Evolutionary conservation across 495 filamentous ascomycete species (phyloP), one percentile per base, ranked within the genome.

Genomic region (Lasiosphaeriaceae sp.): DNA sequence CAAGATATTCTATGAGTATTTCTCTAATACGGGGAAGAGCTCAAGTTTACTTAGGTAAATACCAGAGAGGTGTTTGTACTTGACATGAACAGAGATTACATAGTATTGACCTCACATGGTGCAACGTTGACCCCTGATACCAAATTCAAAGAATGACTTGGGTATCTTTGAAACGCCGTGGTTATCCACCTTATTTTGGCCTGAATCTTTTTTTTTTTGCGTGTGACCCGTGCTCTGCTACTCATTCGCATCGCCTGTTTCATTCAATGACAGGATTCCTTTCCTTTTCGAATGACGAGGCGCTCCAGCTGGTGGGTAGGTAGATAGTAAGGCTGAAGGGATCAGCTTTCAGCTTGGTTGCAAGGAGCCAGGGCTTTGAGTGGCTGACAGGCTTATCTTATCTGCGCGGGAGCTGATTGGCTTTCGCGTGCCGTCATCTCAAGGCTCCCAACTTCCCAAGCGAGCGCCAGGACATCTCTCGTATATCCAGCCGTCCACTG

Each of bases 1-100:
- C 31, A 14, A 52, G 37, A 64, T 20, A 52, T 50, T 55, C 48
- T 53, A 17, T 20, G 46, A 57, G 61, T 50, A 55, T 58, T 47
- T 51, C 26, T 58, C 47, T 37, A 12, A 55, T 47, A 52, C 43
- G 19, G 26, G 24, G 31, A 47, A 55, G 47, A 50, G 55, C 55
- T 62, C 58, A 48, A 51, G 41, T 50, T 60, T 60, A 43, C 39
- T 43, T 43, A 17, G 14, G 47, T 46, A n/a, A 47, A 45, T 54
- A 31, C 26, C 23, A 50, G n/a, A n/a, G n/a, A 44, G 8, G 16
- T 43, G 3, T 43, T 17, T 43, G 9, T 1, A n/a, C 39, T 12
- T 14, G 12, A 17, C 26, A 31, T 31, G 9, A 31, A 31, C 26
- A n/a, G n/a, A n/a, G 26, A 31, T 31, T 31, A 9, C n/a, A n/a